Conservation (phyloP, 345 rosid species). For the Aegle marmelos region DNA sequence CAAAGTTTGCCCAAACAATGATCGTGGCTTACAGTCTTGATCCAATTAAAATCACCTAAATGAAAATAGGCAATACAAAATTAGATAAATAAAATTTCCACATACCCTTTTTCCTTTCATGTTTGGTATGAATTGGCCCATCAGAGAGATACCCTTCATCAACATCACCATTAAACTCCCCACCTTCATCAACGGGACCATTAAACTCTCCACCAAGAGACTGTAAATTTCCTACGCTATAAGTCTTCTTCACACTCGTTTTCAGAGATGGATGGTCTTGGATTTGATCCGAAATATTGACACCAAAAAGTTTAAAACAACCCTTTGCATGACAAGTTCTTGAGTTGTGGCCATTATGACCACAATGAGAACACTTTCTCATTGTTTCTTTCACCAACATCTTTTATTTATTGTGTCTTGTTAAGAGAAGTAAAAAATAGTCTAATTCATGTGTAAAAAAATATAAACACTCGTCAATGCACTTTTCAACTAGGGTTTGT, state of each 20-base stretch:
- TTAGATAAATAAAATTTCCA: too few species aligned
- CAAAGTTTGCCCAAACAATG: not conserved
- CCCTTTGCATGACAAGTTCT: slow-evolving; percentile 43
- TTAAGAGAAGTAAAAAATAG: not conserved
- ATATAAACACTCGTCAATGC: not conserved
- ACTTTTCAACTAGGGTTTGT: not conserved
- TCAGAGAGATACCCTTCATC: slow-evolving; percentile 47
- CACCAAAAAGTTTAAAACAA: slow-evolving; percentile 55
- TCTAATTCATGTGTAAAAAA: too few species aligned
- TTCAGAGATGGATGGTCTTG: slow-evolving; percentile 20
- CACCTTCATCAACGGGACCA: not conserved
- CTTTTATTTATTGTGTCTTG: not conserved
- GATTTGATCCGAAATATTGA: slow-evolving; percentile 28
- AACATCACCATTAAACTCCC: slow-evolving; percentile 13
- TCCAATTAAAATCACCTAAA: not conserved
- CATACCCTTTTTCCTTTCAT: slow-evolving; percentile 43
- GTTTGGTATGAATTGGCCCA: slow-evolving; percentile 34
- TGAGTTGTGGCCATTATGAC: slow-evolving; percentile 47
- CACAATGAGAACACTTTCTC: slow-evolving; percentile 50
- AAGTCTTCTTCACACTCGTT: slow-evolving; percentile 40
- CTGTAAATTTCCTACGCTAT: slow-evolving; percentile 41
- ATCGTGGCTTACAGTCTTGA: not conserved
- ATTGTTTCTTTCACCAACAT: slow-evolving; percentile 27
- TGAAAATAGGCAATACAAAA: not conserved
- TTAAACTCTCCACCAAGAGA: slow-evolving; percentile 17